Base-by-base conservation (phyloP, 2,329 filamentous ascomycete species). In the Phaeomoniella chlamydospora region DNA sequence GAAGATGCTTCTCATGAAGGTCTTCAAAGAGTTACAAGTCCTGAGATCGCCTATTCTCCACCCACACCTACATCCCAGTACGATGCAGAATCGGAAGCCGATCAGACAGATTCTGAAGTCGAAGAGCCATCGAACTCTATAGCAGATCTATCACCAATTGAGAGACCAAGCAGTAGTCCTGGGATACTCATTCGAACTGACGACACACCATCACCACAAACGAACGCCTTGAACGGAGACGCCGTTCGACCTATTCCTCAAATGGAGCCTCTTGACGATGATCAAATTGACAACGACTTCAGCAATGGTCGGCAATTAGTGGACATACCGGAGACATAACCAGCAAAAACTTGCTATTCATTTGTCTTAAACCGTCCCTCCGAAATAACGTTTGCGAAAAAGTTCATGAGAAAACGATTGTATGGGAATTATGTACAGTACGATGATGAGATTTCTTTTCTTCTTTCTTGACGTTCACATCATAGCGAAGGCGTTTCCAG, bases 61-160 rank as follows among this genome's bases (percentile, higher is more conserved):
- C 58, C 57, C 6, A 62, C 58, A 4, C 58, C 58, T 4, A 51
- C 49, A 1, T 60, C 56, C 5, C 22, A 26, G n/a, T 17, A 39
- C 31, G 31, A 32, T 14, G 31, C 6, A 6, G 10, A n/a, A 10
- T 32, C 31, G 6, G 31, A 32, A 17, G 16, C 6, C 14, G 31
- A 17, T 16, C n/a, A 14, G 6, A 9, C n/a, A 6, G 31, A 32
- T 13, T 13, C n/a, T 32, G 31, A 32, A 32, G n/a, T 26, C 9
- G 22, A 26, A n/a, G 9, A 6, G n/a, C 6, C 13, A 6, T 32
- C 31, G 31, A 14, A 32, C 14, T 14, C 31, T 6, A 14, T 32
- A 10, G 6, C 31, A 6, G 14, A 14, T 14, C 13, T 16, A 6
- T 6, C 6, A 14, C 6, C 31, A 15, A 48, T 48, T 31, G 41